These are phyloP conservation scores for Dissophora globulifera DNA, from an alignment of 192 early-diverging fungal genomes.

Conservation along the genomic window DNA sequence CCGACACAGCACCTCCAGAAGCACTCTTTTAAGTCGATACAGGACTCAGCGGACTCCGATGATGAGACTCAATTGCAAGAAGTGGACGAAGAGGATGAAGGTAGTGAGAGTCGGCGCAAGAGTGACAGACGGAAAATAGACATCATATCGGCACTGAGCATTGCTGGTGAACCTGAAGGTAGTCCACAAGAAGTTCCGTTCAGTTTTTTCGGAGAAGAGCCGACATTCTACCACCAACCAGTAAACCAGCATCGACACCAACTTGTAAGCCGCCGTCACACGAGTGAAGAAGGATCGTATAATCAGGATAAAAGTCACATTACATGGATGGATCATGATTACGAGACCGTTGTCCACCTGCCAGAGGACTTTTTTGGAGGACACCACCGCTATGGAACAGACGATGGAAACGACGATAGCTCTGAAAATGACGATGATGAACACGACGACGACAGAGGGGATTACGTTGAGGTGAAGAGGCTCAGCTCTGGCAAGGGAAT, in stretches of 20 bases:
- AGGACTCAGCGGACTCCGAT: too few species aligned
- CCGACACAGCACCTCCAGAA: slow-evolving; percentile 14
- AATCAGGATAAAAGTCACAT: neutral
- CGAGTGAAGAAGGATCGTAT: neutral
- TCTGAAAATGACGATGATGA: neutral
- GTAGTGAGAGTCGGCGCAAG: neutral
- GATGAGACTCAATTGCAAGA: slow-evolving; percentile 6
- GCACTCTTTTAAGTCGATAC: neutral
- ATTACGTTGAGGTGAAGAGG: neutral
- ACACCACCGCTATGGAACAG: neutral
- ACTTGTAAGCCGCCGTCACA: slow-evolving; percentile 5
- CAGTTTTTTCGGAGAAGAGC: slow-evolving; percentile 23
- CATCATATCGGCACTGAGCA: slow-evolving; percentile 31
- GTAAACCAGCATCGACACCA: slow-evolving; percentile 3
- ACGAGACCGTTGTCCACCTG: slow-evolving; percentile 13
- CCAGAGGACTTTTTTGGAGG: slow-evolving; percentile 28
- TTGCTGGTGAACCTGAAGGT: slow-evolving; percentile 8
- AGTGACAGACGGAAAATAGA: slow-evolving; percentile 24
- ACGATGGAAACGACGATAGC: neutral
- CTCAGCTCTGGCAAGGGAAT: neutral
- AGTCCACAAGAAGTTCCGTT: slow-evolving; percentile 1
- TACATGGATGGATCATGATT: slow-evolving; percentile 18
- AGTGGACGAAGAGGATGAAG: slow-evolving; percentile 1
- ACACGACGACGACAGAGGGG: neutral
- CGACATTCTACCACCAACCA: slow-evolving; percentile 2